These are phyloP conservation scores for Fusarium anguioides DNA, from an alignment of 2,329 filamentous ascomycete species.

Conservation along the genomic window DNA sequence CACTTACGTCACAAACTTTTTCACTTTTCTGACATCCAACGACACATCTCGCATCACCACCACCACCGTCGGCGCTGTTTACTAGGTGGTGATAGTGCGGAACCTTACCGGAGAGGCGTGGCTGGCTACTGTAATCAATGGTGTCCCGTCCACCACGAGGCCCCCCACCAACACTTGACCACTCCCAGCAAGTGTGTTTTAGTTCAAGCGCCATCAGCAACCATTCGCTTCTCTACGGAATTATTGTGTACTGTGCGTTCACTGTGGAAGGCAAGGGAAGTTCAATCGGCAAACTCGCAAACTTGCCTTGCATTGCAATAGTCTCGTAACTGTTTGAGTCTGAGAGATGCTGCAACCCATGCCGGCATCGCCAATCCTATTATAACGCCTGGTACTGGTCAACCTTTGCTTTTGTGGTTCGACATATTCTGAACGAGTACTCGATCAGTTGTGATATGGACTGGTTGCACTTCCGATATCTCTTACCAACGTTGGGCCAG, in stretches of 20 bases:
- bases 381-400: constrained; percentile 10
- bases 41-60: constrained; percentile 30
- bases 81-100: constrained; percentile 34
- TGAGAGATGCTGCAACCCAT: not conserved
- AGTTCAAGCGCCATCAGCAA: constrained; percentile 34
- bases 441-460: not conserved
- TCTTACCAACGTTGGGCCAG: not conserved
- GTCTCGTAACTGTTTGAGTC: constrained; percentile 7
- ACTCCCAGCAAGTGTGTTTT: constrained; percentile 29
- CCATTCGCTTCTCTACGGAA: constrained; percentile 10
- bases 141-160: constrained; percentile 43
- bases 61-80: constrained; percentile 15
- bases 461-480: too few species aligned
- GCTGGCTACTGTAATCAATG: constrained; percentile 15
- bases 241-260: constrained; percentile 20
- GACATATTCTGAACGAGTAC: not conserved
- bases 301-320: not conserved
- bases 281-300: constrained; percentile 20
- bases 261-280: constrained; percentile 17
- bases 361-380: not conserved
- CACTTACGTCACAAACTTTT: constrained; percentile 40
- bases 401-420: not conserved
- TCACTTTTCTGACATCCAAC: constrained; percentile 21
- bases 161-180: constrained; percentile 39
- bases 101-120: constrained; percentile 41